Evolutionary conservation across 1,284 basidiomycete species (phyloP).

Genomic region (Pseudozyma sp.): DNA sequence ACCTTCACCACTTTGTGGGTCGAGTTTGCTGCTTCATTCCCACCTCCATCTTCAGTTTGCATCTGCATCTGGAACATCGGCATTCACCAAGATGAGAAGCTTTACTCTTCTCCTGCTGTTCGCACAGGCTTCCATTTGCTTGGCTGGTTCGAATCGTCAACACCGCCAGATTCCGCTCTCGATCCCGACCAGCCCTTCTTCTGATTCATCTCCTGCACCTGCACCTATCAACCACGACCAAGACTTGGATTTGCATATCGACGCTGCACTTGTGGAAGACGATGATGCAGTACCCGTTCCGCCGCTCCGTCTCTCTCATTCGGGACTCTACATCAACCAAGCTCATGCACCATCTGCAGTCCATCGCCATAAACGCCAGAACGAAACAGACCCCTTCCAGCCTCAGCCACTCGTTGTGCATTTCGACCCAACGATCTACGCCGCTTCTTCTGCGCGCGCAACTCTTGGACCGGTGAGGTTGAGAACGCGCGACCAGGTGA

Average conservation of each 20-base stretch:
- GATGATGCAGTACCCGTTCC: slow-evolving; percentile 40
- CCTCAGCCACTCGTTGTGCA: slow-evolving; percentile 43
- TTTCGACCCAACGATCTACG: slow-evolving; percentile 34
- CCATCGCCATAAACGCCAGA: slow-evolving; percentile 28
- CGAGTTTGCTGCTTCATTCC: not conserved
- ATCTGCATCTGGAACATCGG: not conserved
- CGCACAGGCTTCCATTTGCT: slow-evolving; percentile 3
- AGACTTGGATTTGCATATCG: slow-evolving; percentile 4
- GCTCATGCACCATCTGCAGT: slow-evolving; percentile 25
- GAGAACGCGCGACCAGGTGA: slow-evolving; percentile 44
- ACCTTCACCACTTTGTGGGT: not conserved
- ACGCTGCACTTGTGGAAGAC: slow-evolving; percentile 28
- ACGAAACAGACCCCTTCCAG: slow-evolving; percentile 32
- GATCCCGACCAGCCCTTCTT: slow-evolving; percentile 10
- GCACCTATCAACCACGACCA: slow-evolving; percentile 3
- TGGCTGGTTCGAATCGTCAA: slow-evolving; percentile 24
- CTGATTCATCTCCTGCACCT: slow-evolving; percentile 5
- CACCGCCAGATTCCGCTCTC: slow-evolving; percentile 41
- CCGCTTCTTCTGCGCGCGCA: slow-evolving; percentile 16
- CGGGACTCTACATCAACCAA: slow-evolving; percentile 54
- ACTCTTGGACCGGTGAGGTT: slow-evolving; percentile 25
- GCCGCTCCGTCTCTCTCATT: slow-evolving; percentile 49
- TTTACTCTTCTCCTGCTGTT: slow-evolving; percentile 9
- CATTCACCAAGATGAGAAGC: slow-evolving; percentile 16
- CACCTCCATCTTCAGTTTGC: not conserved